Evolutionary conservation across 257 asterid genomes (phyloP).

Genomic region (Solanum pennellii): DNA sequence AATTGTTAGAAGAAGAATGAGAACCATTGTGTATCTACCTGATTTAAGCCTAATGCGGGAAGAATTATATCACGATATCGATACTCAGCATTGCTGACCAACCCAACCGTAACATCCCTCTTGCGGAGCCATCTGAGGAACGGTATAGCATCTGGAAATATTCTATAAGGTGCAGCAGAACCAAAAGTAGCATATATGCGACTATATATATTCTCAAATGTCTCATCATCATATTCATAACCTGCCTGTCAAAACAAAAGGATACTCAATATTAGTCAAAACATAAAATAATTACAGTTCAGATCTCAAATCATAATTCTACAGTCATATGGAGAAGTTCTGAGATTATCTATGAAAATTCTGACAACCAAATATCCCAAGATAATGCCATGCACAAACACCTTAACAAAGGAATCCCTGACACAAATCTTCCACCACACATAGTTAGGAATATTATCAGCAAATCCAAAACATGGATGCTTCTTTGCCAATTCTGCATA

Average conservation of each 20-base stretch:
- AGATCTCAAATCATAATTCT: not conserved
- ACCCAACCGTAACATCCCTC: constrained; percentile 58
- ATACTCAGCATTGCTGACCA: constrained; percentile 91
- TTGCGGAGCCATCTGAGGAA: constrained; percentile 78
- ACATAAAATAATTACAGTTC: not conserved
- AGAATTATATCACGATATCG: constrained; percentile 87
- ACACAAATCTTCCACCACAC: constrained; percentile 97
- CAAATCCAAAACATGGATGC: constrained; percentile 90
- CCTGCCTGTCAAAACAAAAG: constrained; percentile 63
- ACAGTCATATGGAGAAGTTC: not conserved
- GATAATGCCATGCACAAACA: constrained; percentile 2
- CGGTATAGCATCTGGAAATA: constrained; percentile 75
- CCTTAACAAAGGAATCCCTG: constrained; percentile 79
- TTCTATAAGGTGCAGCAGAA: constrained; percentile 75
- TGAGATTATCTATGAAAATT: not conserved
- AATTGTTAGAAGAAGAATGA: not conserved
- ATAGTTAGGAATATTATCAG: constrained; percentile 76
- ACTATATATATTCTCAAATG: constrained; percentile 73
- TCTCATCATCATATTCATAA: constrained; percentile 87
- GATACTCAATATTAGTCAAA: not conserved
- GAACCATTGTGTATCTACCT: constrained; percentile 27
- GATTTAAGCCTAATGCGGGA: constrained; percentile 76
- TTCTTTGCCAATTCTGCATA: constrained; percentile 80
- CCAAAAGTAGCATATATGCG: constrained; percentile 89
- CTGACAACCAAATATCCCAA: not conserved